Evolutionary conservation across 805 yeast genomes (phyloP).

Genomic region (Torulaspora gathmanii): DNA sequence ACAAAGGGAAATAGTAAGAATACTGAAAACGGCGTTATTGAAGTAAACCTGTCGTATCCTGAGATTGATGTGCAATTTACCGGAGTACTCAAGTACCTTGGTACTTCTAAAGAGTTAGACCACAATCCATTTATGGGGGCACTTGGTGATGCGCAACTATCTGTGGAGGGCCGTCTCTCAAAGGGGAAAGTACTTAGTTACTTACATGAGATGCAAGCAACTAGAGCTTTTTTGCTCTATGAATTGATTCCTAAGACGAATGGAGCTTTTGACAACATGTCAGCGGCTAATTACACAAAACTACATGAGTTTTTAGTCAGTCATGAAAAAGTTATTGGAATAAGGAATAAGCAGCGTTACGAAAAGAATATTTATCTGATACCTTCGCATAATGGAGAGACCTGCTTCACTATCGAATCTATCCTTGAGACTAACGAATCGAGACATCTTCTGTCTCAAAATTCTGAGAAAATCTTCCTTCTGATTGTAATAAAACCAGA

Average conservation of each 20-base stretch:
- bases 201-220: constrained; percentile 21
- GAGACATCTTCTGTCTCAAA: background rate
- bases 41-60: constrained; percentile 12
- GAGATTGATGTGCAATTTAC: constrained; percentile 14
- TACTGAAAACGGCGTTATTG: background rate
- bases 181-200: constrained; percentile 22
- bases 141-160: constrained; percentile 36
- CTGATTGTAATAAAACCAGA: constrained; percentile 24
- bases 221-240: constrained; percentile 22
- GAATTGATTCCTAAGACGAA: constrained; percentile 17
- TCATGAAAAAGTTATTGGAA: constrained; percentile 24
- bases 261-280: constrained; percentile 8
- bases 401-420: constrained; percentile 6
- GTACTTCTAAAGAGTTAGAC: constrained; percentile 16
- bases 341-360: constrained; percentile 18
- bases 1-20: background rate
- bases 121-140: constrained; percentile 21
- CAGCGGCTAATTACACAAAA: constrained; percentile 21
- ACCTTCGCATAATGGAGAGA: constrained; percentile 22
- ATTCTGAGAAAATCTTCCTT: constrained; percentile 24
- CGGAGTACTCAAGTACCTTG: constrained; percentile 16
- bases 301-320: constrained; percentile 19
- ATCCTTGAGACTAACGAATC: constrained; percentile 18
- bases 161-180: constrained; percentile 33
- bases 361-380: constrained; percentile 37